Percentiles rank a stretch among this genome's conserved stretches.
These are phyloP conservation scores for Erodium texanum DNA, from an alignment of 441 rosid species.

Conservation along the genomic window DNA sequence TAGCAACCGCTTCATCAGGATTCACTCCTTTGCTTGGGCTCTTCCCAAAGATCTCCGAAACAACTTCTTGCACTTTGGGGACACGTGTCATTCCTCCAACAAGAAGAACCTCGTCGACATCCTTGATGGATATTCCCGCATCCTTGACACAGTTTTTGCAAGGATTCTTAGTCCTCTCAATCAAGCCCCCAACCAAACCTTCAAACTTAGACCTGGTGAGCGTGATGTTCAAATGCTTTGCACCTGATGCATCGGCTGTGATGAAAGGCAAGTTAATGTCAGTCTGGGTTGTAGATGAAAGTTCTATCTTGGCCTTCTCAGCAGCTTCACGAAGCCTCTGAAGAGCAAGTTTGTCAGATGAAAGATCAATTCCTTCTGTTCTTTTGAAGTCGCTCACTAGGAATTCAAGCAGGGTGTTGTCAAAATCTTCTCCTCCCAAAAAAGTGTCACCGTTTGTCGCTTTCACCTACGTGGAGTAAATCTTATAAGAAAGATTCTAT, in stretches of 20 bases:
- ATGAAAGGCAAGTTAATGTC: constrained; percentile 90
- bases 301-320: constrained; percentile 95
- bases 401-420: constrained; percentile 69
- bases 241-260: constrained; percentile 86
- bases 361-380: constrained; percentile 65
- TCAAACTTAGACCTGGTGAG: constrained; percentile 81
- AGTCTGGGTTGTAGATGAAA: constrained; percentile 84
- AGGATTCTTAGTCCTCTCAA: constrained; percentile 74
- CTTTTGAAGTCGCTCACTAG: constrained; percentile 70
- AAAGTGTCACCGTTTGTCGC: constrained; percentile 96
- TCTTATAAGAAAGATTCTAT: background rate
- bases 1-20: constrained; percentile 95
- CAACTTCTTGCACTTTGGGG: constrained; percentile 82
- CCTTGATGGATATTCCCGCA: constrained; percentile 69
- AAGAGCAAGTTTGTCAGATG: constrained; percentile 75
- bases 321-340: constrained; percentile 98
- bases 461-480: constrained; percentile 51
- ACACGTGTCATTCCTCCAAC: constrained; percentile 99
- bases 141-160: constrained; percentile 87
- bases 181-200: constrained; percentile 55
- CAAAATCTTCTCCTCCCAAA: constrained; percentile 96
- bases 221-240: constrained; percentile 78
- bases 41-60: constrained; percentile 74
- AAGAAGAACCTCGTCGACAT: constrained; percentile 83
- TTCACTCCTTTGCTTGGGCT: constrained; percentile 90